These are phyloP conservation scores for Cercophora scortea DNA, from an alignment of 495 filamentous ascomycete genomes.

Conservation along the genomic window DNA sequence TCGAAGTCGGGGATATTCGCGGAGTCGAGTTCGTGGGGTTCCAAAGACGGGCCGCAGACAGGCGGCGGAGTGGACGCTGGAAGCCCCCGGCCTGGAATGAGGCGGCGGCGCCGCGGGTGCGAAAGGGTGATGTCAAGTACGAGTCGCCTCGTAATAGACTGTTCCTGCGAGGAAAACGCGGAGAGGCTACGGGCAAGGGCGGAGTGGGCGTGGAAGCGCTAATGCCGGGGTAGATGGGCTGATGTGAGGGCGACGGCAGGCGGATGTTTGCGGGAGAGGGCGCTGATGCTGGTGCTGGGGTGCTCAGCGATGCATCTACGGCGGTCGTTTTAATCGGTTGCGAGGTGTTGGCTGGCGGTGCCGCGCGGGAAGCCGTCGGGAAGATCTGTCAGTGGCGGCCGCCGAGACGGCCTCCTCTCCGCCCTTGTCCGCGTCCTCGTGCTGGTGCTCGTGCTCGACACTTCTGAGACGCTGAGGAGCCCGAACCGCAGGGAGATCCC, in stretches of 20 bases:
- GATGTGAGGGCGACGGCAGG: conserved; percentile 25
- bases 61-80: conserved; percentile 24
- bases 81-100: conserved; percentile 4
- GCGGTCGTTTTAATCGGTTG: conserved; percentile 20
- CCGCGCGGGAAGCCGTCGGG: conserved; percentile 41
- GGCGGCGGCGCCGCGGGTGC: conserved; percentile 26
- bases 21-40: conserved; percentile 60
- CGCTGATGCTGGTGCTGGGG: conserved; percentile 1
- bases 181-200: conserved; percentile 11
- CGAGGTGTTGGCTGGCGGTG: conserved; percentile 22
- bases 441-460: not conserved
- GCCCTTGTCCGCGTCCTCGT: not conserved
- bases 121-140: conserved; percentile 37
- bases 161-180: conserved; percentile 16
- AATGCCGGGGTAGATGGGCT: conserved; percentile 27
- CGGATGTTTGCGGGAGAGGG: conserved; percentile 23
- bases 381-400: conserved; percentile 25
- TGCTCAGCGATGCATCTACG: conserved; percentile 24
- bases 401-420: conserved; percentile 32
- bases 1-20: conserved; percentile 24
- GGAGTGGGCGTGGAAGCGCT: conserved; percentile 11
- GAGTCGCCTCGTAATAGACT: conserved; percentile 32
- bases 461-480: not conserved
- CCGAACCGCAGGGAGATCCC: not conserved
- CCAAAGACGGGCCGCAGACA: conserved; percentile 47